phyloP scores from a whole-genome alignment of 805 yeast genomes.

The Torulaspora delbrueckii region DNA sequence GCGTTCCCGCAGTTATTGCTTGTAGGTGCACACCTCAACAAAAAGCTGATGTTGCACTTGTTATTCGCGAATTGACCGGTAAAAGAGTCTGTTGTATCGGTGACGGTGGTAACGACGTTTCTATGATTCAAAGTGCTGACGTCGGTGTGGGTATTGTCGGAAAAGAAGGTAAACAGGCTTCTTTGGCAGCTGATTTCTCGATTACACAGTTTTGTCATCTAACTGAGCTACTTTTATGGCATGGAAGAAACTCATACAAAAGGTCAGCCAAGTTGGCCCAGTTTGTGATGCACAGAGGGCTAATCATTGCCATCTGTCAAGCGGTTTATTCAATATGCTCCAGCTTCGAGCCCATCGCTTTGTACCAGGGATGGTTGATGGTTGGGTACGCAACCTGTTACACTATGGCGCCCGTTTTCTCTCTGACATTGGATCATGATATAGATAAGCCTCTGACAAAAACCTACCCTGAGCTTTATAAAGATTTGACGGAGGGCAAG shows the following conservation, averaged over 20 bases:
- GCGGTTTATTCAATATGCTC: conserved; percentile 88
- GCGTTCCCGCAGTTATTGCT: conserved; percentile 91
- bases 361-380: conserved; percentile 95
- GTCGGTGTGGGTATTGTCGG: conserved; percentile 99
- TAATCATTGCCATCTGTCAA: conserved; percentile 89
- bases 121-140: conserved; percentile 98
- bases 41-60: conserved; percentile 87
- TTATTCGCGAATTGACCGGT: conserved; percentile 73
- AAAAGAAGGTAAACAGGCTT: conserved; percentile 96
- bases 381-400: conserved; percentile 97
- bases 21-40: conserved; percentile 99
- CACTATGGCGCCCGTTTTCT: conserved; percentile 97
- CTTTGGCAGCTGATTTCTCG: conserved; percentile 94
- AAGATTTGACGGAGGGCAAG: conserved; percentile 83
- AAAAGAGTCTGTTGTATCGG: conserved; percentile 96
- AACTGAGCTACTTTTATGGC: conserved; percentile 88
- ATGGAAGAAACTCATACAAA: conserved; percentile 95
- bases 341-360: conserved; percentile 85
- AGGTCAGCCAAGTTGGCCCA: conserved; percentile 93
- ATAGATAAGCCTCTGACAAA: conserved; percentile 84
- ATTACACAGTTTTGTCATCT: conserved; percentile 86
- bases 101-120: conserved; percentile 98
- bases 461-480: conserved; percentile 89
- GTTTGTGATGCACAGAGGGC: conserved; percentile 93
- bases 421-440: conserved; percentile 85